Evolutionary conservation across 2,329 filamentous ascomycete genomes (phyloP).

Genomic region (Penicillium freii): DNA sequence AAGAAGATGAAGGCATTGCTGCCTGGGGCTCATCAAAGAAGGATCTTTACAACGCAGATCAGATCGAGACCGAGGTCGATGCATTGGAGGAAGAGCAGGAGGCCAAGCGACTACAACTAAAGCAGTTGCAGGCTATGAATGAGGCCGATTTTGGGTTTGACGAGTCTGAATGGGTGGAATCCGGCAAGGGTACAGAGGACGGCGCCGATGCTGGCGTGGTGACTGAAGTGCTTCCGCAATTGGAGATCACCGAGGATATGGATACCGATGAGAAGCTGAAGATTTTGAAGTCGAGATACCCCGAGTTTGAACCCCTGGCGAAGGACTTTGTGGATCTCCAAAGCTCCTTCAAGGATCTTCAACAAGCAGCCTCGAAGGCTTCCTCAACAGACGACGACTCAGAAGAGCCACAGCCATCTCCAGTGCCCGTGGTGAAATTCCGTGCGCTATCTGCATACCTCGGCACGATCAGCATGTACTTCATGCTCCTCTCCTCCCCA

Average conservation of each 20-base stretch:
- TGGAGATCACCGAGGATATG: constrained; percentile 80
- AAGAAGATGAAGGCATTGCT: constrained; percentile 57
- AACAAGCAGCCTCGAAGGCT: constrained; percentile 58
- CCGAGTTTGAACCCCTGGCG: constrained; percentile 84
- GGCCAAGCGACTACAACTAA: constrained; percentile 82
- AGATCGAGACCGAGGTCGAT: constrained; percentile 66
- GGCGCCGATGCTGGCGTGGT: constrained; percentile 59
- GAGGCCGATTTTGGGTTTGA: constrained; percentile 94
- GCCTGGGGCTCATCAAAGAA: constrained; percentile 86
- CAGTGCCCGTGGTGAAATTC: constrained; percentile 68
- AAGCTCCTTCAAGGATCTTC: constrained; percentile 57
- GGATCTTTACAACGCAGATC: constrained; percentile 91
- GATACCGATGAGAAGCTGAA: constrained; percentile 68
- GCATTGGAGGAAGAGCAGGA: constrained; percentile 91
- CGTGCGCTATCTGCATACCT: constrained; percentile 83
- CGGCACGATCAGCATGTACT: constrained; percentile 86
- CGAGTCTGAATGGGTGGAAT: constrained; percentile 76
- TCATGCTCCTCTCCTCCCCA: constrained; percentile 84
- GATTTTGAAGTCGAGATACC: constrained; percentile 77
- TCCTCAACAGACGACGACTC: constrained; percentile 37
- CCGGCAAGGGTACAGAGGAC: constrained; percentile 47
- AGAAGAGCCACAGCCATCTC: constrained; percentile 43
- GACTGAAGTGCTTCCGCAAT: constrained; percentile 79
- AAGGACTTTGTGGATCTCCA: constrained; percentile 76
- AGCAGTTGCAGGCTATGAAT: constrained; percentile 83